A percentile compares a stretch with the other conserved stretches of the same genome.
Evolutionary conservation across 768 basidiomycete genomes (phyloP).

Genomic region (Goffeauzyma gilvescens): DNA sequence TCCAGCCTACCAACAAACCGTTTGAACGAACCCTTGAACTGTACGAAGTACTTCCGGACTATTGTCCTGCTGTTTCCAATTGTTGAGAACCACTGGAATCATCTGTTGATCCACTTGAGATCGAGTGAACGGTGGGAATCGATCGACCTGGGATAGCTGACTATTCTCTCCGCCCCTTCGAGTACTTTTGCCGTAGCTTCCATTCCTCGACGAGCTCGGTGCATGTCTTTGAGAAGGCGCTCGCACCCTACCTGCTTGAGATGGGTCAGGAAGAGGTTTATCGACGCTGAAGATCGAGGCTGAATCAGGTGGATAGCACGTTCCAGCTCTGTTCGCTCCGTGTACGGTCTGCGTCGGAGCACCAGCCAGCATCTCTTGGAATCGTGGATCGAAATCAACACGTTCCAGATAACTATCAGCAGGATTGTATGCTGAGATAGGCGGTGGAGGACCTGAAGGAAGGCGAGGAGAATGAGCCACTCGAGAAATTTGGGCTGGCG

Average conservation of each 20-base stretch:
- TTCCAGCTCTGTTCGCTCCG: neutral
- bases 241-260: neutral
- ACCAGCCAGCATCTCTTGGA: constrained; percentile 40
- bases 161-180: neutral
- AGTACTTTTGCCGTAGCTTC: constrained; percentile 6
- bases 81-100: neutral
- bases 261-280: constrained; percentile 22
- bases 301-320: constrained; percentile 1
- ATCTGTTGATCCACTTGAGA: constrained; percentile 1
- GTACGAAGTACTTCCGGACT: neutral
- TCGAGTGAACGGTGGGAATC: constrained; percentile 8
- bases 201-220: neutral
- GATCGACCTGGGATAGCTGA: constrained; percentile 5
- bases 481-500: neutral
- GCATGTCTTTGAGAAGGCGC: neutral
- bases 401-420: constrained; percentile 37
- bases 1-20: neutral
- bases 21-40: constrained; percentile 14
- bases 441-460: neutral
- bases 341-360: constrained; percentile 17
- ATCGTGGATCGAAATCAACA: constrained; percentile 68
- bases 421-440: constrained; percentile 5
- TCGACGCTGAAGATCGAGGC: constrained; percentile 6
- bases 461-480: neutral
- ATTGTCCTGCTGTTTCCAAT: constrained; percentile 14